Evolutionary conservation across 1,284 basidiomycete species (phyloP).

Genomic region (Puccinia hordei): DNA sequence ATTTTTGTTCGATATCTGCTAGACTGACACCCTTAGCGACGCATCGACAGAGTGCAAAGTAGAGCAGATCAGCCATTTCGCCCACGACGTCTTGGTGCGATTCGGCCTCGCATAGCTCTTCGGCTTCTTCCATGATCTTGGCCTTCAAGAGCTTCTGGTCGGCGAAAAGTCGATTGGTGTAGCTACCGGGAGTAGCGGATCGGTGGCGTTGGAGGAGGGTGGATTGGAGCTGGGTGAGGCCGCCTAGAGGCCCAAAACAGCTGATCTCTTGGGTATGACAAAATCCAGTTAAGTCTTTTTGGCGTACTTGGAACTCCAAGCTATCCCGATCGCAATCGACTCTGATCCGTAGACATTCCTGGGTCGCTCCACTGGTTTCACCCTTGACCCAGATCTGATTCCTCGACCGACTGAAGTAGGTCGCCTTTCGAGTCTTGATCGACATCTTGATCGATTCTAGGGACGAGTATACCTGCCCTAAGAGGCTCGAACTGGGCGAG

Average conservation of each 20-base stretch:
- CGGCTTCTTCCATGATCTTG: slow-evolving; percentile 98
- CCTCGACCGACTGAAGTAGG: slow-evolving; percentile 89
- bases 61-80: slow-evolving; percentile 92
- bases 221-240: slow-evolving; percentile 78
- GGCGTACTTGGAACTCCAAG: slow-evolving; percentile 86
- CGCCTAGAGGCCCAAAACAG: slow-evolving; percentile 77
- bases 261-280: slow-evolving; percentile 84
- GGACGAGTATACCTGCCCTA: slow-evolving; percentile 98
- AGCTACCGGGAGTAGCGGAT: slow-evolving; percentile 80
- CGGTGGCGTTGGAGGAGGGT: slow-evolving; percentile 70
- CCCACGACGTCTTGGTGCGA: slow-evolving; percentile 85
- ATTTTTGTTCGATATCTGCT: slow-evolving; percentile 78
- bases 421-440: slow-evolving; percentile 83
- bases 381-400: slow-evolving; percentile 97
- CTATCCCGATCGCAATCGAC: slow-evolving; percentile 92
- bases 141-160: slow-evolving; percentile 79
- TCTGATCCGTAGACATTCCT: slow-evolving; percentile 79
- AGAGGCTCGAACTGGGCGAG: slow-evolving; percentile 67
- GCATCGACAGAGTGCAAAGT: slow-evolving; percentile 89
- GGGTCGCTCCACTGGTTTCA: slow-evolving; percentile 90
- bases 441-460: slow-evolving; percentile 79
- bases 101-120: slow-evolving; percentile 85
- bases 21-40: slow-evolving; percentile 79
- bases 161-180: slow-evolving; percentile 84
- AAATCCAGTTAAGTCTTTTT: slow-evolving; percentile 76